phyloP scores from a whole-genome alignment of 108 stramenopile genomes.

The Cyclotella choctawhatcheeana region DNA sequence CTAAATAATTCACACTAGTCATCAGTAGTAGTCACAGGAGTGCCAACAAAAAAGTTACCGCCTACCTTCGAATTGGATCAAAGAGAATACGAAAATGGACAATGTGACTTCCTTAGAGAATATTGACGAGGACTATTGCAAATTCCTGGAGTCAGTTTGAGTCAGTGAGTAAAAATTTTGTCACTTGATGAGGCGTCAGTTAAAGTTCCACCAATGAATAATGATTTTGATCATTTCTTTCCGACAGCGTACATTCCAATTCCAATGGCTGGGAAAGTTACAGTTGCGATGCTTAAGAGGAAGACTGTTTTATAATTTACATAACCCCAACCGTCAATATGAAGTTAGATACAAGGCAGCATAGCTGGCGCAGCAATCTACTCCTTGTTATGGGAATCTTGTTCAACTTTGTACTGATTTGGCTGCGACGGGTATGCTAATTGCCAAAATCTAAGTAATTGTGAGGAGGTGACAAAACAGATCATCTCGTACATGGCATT shows the following conservation, averaged over 20 bases:
- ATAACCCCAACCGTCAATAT: slow-evolving; percentile 59
- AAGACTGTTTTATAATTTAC: slow-evolving; percentile 94
- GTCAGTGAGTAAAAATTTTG: slow-evolving; percentile 72
- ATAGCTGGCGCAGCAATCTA: slow-evolving; percentile 7
- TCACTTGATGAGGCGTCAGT: too few relatives aligned
- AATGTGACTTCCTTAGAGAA: slow-evolving; percentile 97
- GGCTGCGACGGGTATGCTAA: slow-evolving; percentile 59
- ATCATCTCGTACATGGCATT: too few relatives aligned
- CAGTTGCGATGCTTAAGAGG: slow-evolving; percentile 91
- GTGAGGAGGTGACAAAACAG: too few relatives aligned
- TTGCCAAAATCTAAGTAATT: slow-evolving; percentile 37
- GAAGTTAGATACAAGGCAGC: slow-evolving; percentile 29
- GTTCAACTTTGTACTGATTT: slow-evolving; percentile 72
- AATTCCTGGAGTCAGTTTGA: slow-evolving; percentile 85
- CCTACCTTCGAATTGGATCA: slow-evolving; percentile 92
- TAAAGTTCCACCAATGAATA: too few relatives aligned
- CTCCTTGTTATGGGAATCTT: slow-evolving; percentile 46
- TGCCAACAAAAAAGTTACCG: slow-evolving; percentile 91
- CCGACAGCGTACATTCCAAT: slow-evolving; percentile 77
- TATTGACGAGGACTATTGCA: slow-evolving; percentile 91
- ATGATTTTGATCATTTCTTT: too few relatives aligned
- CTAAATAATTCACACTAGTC: too few relatives aligned
- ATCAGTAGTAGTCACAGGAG: slow-evolving; percentile 92
- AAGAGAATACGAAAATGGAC: slow-evolving; percentile 91
- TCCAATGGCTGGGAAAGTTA: slow-evolving; percentile 94